Conservation (phyloP, 1,139 yeast genomes). For the Taphrina populina region DNA sequence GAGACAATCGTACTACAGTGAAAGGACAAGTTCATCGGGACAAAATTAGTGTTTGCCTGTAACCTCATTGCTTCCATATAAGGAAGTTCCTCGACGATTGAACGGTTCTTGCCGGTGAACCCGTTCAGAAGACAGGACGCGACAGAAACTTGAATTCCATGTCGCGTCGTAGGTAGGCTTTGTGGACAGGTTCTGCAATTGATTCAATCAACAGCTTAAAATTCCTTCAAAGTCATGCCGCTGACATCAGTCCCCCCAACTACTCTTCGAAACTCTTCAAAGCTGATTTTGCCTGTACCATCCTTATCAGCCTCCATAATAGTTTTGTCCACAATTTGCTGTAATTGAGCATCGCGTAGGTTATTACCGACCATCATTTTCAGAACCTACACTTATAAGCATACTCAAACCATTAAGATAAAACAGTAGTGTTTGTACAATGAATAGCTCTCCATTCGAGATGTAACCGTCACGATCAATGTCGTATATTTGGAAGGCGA, state of each 20-base stretch:
- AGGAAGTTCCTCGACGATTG: too few relatives aligned
- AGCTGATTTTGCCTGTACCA: slow-evolving; percentile 83
- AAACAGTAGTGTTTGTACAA: slow-evolving; percentile 42
- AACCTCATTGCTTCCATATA: too few relatives aligned
- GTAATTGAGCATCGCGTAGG: slow-evolving; percentile 79
- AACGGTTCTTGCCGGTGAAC: too few relatives aligned
- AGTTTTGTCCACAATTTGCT: slow-evolving; percentile 88
- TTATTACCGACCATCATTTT: slow-evolving; percentile 97
- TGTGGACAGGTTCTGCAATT: neutral
- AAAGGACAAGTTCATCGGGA: too few relatives aligned
- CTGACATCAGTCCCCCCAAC: slow-evolving; percentile 24
- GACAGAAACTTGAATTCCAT: too few relatives aligned
- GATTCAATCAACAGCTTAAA: neutral
- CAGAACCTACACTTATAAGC: slow-evolving; percentile 52
- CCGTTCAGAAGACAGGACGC: too few relatives aligned
- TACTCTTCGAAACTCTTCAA: slow-evolving; percentile 64
- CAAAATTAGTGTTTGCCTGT: too few relatives aligned
- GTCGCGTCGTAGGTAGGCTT: too few relatives aligned
- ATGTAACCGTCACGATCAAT: slow-evolving; percentile 93
- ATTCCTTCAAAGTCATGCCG: slow-evolving; percentile 27
- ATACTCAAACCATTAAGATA: neutral
- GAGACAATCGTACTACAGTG: too few relatives aligned
- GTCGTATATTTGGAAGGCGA: slow-evolving; percentile 92
- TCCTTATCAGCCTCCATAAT: slow-evolving; percentile 92
- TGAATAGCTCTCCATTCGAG: slow-evolving; percentile 89